Evolutionary conservation across 73 alveolate genomes (phyloP).

Genomic region (Diophrys appendiculata): DNA sequence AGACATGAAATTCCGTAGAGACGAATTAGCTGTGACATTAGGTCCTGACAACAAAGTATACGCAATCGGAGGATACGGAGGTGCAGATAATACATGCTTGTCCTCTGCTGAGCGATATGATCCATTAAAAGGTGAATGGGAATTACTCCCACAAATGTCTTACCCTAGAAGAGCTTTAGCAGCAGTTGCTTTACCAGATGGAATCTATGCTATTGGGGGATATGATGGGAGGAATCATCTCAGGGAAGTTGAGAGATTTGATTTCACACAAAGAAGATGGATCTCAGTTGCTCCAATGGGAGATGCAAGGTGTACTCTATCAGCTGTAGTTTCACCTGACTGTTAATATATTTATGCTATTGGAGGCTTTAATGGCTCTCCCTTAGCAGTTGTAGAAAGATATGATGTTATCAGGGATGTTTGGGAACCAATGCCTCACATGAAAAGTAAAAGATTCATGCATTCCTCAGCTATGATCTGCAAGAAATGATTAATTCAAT

Average conservation of each 20-base stretch:
- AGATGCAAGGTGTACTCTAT: conserved; percentile 72
- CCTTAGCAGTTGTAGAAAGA: conserved; percentile 81
- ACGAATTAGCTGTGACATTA: conserved; percentile 75
- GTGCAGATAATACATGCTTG: conserved; percentile 43
- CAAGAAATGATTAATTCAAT: no score
- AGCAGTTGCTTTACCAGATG: conserved; percentile 87
- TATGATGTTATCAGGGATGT: conserved; percentile 68
- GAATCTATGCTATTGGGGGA: conserved; percentile 91
- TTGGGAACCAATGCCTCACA: conserved; percentile 69
- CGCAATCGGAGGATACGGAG: conserved; percentile 93
- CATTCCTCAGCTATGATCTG: conserved; percentile 62
- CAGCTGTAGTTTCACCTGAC: conserved; percentile 77
- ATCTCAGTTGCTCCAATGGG: conserved; percentile 65
- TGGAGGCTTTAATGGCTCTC: conserved; percentile 85
- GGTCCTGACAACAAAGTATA: conserved; percentile 78
- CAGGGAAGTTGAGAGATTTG: conserved; percentile 69
- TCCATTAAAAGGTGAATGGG: conserved; percentile 65
- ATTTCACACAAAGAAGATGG: conserved; percentile 64
- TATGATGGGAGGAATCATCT: conserved; percentile 83
- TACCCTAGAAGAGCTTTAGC: conserved; percentile 84
- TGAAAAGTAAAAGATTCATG: conserved; percentile 78
- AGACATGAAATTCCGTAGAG: no score
- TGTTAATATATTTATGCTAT: conserved; percentile 73
- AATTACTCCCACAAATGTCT: conserved; percentile 71
- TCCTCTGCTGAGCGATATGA: conserved; percentile 77